phyloP scores from a whole-genome alignment of 345 rosid species.

The Draba incana region DNA sequence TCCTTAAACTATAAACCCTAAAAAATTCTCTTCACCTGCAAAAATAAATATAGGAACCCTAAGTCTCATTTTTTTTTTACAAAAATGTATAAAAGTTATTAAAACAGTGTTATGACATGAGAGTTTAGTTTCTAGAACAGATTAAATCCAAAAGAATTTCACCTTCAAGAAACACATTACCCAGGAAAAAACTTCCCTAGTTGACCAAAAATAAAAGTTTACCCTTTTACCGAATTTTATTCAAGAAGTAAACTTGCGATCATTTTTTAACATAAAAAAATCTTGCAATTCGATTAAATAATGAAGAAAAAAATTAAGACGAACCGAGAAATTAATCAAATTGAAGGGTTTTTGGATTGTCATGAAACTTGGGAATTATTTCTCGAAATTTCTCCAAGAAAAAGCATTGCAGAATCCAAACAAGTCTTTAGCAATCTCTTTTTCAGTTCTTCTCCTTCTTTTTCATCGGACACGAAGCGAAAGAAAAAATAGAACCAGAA shows the following conservation, averaged over 20 bases:
- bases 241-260: conserved; percentile 6
- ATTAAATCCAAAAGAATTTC: conserved; percentile 2
- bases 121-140: not conserved
- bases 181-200: not conserved
- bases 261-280: not conserved
- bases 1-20: conserved; percentile 27
- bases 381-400: not conserved
- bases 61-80: not conserved
- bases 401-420: conserved; percentile 16
- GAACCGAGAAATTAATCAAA: not conserved
- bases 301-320: not conserved
- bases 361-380: not conserved
- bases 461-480: conserved; percentile 10
- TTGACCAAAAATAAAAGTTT: conserved; percentile 11
- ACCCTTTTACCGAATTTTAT: conserved; percentile 4
- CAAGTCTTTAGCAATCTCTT: not conserved
- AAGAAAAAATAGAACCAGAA: conserved; percentile 9
- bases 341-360: not conserved
- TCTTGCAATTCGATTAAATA: not conserved
- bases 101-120: not conserved
- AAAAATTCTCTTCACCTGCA: conserved; percentile 22
- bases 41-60: not conserved
- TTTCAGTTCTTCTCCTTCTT: not conserved
- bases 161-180: conserved; percentile 2
- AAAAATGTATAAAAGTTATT: not conserved